Conservation (phyloP, 306 rosid species). For the Rosa chinensis region DNA sequence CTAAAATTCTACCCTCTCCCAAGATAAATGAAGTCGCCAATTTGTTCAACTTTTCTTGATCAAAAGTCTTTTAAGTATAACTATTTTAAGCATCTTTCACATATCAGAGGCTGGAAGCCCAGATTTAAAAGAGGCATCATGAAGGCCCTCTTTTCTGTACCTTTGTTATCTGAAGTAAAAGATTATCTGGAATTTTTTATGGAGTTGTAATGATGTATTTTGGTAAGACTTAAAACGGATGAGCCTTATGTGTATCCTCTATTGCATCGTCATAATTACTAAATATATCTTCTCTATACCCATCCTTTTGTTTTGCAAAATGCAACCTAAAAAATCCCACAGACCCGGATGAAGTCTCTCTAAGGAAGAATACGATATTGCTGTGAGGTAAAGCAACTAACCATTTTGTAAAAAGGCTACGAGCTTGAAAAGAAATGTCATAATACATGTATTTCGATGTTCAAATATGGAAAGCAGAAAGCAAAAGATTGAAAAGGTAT, state of each 20-base stretch:
- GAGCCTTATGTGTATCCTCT: background rate
- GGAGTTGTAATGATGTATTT: background rate
- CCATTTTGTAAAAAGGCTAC: too few species aligned
- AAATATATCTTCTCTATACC: background rate
- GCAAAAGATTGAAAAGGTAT: too few species aligned
- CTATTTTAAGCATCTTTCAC: background rate
- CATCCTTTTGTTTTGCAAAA: too few species aligned
- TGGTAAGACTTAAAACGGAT: background rate
- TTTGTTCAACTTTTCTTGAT: background rate
- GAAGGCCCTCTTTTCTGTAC: background rate
- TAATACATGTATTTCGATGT: too few species aligned
- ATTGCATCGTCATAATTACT: background rate
- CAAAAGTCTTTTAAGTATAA: background rate
- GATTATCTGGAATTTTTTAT: background rate
- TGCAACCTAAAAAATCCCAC: too few species aligned
- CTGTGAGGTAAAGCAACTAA: too few species aligned
- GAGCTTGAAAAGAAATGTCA: too few species aligned
- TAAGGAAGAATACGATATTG: too few species aligned
- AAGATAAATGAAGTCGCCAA: background rate
- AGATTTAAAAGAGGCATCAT: constrained; percentile 10
- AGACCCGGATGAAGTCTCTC: too few species aligned
- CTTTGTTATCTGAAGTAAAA: background rate
- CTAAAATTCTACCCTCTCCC: background rate
- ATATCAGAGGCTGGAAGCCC: constrained; percentile 9
- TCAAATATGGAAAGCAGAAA: too few species aligned